phyloP scores from a whole-genome alignment of 2,329 filamentous ascomycete genomes.

The Alternaria alternata region DNA sequence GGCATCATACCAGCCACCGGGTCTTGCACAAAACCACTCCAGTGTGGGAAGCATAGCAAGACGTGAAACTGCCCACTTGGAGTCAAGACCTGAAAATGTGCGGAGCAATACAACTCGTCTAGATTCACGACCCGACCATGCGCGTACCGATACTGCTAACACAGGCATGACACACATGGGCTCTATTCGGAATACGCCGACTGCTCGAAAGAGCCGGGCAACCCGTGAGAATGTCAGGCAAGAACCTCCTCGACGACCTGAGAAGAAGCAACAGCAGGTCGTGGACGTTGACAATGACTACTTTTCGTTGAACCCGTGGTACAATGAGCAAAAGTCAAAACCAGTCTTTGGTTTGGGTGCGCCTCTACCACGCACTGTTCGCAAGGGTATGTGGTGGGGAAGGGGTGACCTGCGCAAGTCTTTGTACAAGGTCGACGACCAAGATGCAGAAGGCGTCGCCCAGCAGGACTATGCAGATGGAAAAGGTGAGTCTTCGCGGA shows the following conservation, averaged over 20 bases:
- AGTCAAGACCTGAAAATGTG: conserved; percentile 12
- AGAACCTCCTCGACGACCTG: conserved; percentile 26
- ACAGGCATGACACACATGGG: conserved; percentile 23
- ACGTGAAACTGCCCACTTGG: conserved; percentile 19
- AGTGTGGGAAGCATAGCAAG: conserved; percentile 27
- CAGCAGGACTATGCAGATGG: conserved; percentile 26
- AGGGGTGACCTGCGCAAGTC: conserved; percentile 55
- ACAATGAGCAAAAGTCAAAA: conserved; percentile 61
- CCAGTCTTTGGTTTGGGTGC: conserved; percentile 65
- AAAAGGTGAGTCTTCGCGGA: conserved; percentile 19
- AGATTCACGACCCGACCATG: conserved; percentile 12
- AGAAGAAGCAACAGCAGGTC: conserved; percentile 37
- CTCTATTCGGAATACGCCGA: conserved; percentile 20
- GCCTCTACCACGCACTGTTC: conserved; percentile 62
- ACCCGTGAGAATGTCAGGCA: conserved; percentile 17
- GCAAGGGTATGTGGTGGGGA: conserved; percentile 60
- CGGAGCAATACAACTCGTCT: conserved; percentile 16
- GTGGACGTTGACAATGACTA: conserved; percentile 62
- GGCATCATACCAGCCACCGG: conserved; percentile 14
- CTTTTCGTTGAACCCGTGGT: conserved; percentile 62
- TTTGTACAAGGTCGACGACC: conserved; percentile 27
- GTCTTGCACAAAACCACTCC: conserved; percentile 14
- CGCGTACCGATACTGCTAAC: conserved; percentile 14
- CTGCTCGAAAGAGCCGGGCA: conserved; percentile 24
- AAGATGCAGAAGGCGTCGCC: conserved; percentile 24